These are phyloP conservation scores for Saccharomyces hybrid DNA, from an alignment of 1,139 yeast species.

Conservation along the genomic window DNA sequence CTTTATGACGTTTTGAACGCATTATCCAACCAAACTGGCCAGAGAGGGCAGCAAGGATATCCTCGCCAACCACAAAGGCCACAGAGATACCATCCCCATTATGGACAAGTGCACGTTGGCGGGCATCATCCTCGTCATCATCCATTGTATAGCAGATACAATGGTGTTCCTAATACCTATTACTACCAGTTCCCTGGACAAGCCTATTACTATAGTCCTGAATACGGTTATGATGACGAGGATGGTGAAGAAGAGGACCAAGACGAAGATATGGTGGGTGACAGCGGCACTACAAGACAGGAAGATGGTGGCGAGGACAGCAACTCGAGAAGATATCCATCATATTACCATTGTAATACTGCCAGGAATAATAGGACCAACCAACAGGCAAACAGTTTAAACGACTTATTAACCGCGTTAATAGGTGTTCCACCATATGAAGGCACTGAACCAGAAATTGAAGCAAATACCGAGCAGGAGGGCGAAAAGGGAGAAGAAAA, in stretches of 20 bases:
- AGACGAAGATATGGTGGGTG: conserved; percentile 2
- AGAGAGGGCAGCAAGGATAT: conserved; percentile 10
- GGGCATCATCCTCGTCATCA: conserved; percentile 2
- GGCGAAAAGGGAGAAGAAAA: conserved; percentile 1
- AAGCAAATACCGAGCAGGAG: conserved; percentile 3
- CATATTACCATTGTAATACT: conserved; percentile 8
- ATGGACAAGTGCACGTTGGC: conserved; percentile 2
- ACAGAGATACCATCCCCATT: conserved; percentile 6
- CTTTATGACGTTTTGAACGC: conserved; percentile 27
- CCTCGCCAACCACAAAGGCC: conserved; percentile 3
- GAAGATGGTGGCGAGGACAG: conserved; percentile 6
- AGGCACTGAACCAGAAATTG: conserved; percentile 5
- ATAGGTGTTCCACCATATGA: conserved; percentile 9
- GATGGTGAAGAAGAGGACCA: conserved; percentile 14
- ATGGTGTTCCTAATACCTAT: conserved; percentile 8
- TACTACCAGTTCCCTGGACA: conserved; percentile 14
- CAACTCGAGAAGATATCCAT: conserved; percentile 5
- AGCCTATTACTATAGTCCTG: conserved; percentile 21
- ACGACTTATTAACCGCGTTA: conserved; percentile 16
- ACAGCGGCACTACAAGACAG: conserved; percentile 6
- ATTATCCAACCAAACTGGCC: conserved; percentile 17
- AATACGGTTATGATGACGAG: conserved; percentile 14
- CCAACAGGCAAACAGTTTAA: conserved; percentile 10
- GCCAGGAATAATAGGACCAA: not conserved
- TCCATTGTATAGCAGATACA: conserved; percentile 5